Base-by-base conservation (phyloP, 2,329 filamentous ascomycete genomes). In the Fusarium sp. region DNA sequence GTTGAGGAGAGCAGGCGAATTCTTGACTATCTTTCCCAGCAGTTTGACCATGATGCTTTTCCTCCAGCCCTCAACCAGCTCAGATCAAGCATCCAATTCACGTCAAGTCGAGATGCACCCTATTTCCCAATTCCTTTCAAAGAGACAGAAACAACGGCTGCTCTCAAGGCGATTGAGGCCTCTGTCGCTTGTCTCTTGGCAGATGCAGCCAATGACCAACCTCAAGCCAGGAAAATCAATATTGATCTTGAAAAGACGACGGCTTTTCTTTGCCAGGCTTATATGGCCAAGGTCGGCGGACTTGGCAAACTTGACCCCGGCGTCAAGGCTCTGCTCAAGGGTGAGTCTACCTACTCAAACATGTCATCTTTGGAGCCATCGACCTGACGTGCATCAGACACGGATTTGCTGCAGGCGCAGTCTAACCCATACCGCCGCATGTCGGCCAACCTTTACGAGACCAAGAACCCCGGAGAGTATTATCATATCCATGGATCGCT, bases 401-500 rank as follows among this genome's bases (percentile, higher is more conserved):
- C 89, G 67, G 90, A 92, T 73, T 75, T 92, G 19, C 77, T 90
- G 6, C 78, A 83, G 58, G 90, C 90, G 1, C 90, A 92, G 71
- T 90, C 89, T 3, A 85, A 87, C 59, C 78, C 85, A 7, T 92
- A 92, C 70, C 84, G 89, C 9, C 85, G 89, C 58, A 80, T 92
- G 73, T 90, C 89, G 10, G 89, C 89, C 13, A 91, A 91, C 58
- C 75, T 92, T 2, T 92, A 91, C 74, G 80, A 83, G 67, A 91
- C 89, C 9, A 87, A 85, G 70, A 81, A 79, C n/a, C 75, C 79
- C 1, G 84, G 83, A n/a, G 81, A 88, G 69, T 92, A 85, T 68
- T 92, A 90, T 70, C 89, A 92, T 68, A 88, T 92, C 23, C 89
- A 92, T 70, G 89, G 89, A 39, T 92, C 89, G 1, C 75, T 92